phyloP scores from a whole-genome alignment of 1,284 basidiomycete species.

The Irpex rosettiformis region DNA sequence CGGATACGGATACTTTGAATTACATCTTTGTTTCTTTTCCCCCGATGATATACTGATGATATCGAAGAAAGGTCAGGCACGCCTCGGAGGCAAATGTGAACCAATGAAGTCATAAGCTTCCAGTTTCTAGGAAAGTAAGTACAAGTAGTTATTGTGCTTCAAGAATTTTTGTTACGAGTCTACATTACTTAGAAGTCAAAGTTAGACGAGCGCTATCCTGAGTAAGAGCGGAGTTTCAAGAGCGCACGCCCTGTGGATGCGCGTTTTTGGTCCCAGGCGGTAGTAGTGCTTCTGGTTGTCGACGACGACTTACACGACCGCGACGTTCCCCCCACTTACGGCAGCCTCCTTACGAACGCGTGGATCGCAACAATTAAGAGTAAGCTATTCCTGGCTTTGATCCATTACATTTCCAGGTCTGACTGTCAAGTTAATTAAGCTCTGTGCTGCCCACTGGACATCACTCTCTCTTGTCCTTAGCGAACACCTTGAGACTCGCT shows the following conservation, averaged over 20 bases:
- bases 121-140: no score
- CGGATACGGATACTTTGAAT: no score
- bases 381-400: slow-evolving; percentile 1
- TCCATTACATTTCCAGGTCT: background rate
- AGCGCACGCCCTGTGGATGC: background rate
- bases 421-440: slow-evolving; percentile 18
- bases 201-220: no score
- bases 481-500: slow-evolving; percentile 19
- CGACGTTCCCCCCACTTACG: slow-evolving; percentile 3
- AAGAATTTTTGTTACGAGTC: no score
- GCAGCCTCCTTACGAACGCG: slow-evolving; percentile 5
- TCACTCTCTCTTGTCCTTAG: slow-evolving; percentile 20
- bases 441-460: slow-evolving; percentile 19
- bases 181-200: no score
- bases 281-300: background rate
- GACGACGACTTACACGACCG: slow-evolving; percentile 9
- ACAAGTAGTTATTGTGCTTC: no score
- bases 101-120: no score
- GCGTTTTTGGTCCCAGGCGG: background rate
- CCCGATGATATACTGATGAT: no score
- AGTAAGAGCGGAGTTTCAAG: background rate
- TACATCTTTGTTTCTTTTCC: no score
- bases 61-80: no score
- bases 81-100: no score
- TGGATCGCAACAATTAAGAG: slow-evolving; percentile 9